A percentile compares a stretch with the other conserved stretches of the same genome.
These are phyloP conservation scores for Aspergillus taichungensis DNA, from an alignment of 495 filamentous ascomycete genomes.

Conservation along the genomic window DNA sequence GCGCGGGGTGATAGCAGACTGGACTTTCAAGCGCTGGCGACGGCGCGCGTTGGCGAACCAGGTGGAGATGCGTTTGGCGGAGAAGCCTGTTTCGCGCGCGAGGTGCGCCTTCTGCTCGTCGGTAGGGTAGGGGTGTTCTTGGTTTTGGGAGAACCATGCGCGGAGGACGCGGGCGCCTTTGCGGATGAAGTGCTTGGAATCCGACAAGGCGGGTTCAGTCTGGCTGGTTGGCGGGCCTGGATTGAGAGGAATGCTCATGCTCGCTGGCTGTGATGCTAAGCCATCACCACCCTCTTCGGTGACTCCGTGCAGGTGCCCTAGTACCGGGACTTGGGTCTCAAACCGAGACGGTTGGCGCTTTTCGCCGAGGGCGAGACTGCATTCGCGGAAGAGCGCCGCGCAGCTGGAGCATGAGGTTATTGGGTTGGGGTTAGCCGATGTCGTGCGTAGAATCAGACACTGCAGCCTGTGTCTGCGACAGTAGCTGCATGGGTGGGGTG, in stretches of 20 bases:
- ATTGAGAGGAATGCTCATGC: slow-evolving; percentile 10
- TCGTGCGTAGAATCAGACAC: slow-evolving; percentile 38
- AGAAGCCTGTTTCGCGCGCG: slow-evolving; percentile 27
- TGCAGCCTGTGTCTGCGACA: slow-evolving; percentile 35
- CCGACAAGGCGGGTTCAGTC: slow-evolving; percentile 15
- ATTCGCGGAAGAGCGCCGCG: slow-evolving; percentile 62
- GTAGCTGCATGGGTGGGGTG: slow-evolving; percentile 31
- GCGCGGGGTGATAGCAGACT: slow-evolving; percentile 26
- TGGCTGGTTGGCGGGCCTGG: background rate
- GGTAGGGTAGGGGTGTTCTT: slow-evolving; percentile 37
- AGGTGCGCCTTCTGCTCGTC: slow-evolving; percentile 25
- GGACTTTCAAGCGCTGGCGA: slow-evolving; percentile 41
- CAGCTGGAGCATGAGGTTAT: slow-evolving; percentile 65
- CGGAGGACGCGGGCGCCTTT: slow-evolving; percentile 39
- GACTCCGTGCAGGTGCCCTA: slow-evolving; percentile 33
- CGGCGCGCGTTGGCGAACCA: slow-evolving; percentile 39
- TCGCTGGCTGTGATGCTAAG: background rate
- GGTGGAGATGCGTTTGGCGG: slow-evolving; percentile 25
- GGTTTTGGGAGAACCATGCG: slow-evolving; percentile 33
- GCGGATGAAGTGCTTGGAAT: slow-evolving; percentile 52
- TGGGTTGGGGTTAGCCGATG: slow-evolving; percentile 41
- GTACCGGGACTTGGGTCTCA: slow-evolving; percentile 36
- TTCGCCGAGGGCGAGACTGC: slow-evolving; percentile 51
- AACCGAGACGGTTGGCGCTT: slow-evolving; percentile 37
- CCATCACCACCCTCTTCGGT: slow-evolving; percentile 24